phyloP scores from a whole-genome alignment of 768 basidiomycete species.

The Boletus vermiculosoides region DNA sequence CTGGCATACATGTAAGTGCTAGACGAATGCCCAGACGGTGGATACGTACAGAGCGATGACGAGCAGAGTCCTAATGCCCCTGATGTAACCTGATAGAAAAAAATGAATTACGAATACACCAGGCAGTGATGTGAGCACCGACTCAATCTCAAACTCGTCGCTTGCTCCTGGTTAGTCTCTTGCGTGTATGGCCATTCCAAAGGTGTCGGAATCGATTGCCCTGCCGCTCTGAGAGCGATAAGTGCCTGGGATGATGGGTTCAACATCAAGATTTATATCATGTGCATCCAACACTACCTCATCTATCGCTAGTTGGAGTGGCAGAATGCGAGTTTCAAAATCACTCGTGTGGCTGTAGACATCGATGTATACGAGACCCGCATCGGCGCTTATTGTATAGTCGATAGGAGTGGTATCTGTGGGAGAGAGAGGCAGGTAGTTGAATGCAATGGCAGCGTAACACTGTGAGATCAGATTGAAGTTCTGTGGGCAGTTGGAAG shows the following conservation, averaged over 20 bases:
- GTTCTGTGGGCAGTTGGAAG: conserved; percentile 64
- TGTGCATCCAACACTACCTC: conserved; percentile 38
- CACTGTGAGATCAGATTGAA: conserved; percentile 70
- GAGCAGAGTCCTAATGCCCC: conserved; percentile 59
- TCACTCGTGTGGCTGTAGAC: conserved; percentile 65
- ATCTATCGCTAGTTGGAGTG: conserved; percentile 77
- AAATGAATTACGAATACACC: conserved; percentile 3
- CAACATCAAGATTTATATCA: not conserved
- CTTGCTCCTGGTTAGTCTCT: conserved; percentile 64
- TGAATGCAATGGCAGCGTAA: conserved; percentile 65
- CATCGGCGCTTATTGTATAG: conserved; percentile 71
- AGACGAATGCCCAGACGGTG: not conserved
- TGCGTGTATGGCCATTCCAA: conserved; percentile 72
- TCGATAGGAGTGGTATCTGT: conserved; percentile 43
- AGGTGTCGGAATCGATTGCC: conserved; percentile 53
- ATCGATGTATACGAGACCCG: conserved; percentile 61
- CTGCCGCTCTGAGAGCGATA: conserved; percentile 67
- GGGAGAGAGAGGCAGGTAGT: conserved; percentile 46
- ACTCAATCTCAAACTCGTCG: conserved; percentile 56
- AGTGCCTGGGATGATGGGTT: conserved; percentile 49
- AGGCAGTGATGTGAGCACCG: conserved; percentile 18
- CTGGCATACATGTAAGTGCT: conserved; percentile 32
- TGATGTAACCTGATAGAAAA: conserved; percentile 49
- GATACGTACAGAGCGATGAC: conserved; percentile 61
- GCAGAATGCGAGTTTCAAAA: conserved; percentile 64